phyloP scores from a whole-genome alignment of 2,329 filamentous ascomycete genomes.

The Leptographium flavum region DNA sequence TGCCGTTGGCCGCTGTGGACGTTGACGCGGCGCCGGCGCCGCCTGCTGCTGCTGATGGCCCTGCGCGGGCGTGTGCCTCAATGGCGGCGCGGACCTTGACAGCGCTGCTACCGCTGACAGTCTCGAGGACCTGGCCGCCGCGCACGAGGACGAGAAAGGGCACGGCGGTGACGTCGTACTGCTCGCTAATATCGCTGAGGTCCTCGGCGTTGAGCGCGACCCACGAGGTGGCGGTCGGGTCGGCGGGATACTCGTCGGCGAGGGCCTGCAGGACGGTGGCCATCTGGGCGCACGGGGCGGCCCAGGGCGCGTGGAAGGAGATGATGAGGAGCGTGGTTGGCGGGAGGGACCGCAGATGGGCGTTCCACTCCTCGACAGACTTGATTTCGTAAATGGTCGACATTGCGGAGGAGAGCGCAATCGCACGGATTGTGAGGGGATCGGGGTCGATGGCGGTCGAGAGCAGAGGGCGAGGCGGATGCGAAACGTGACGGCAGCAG shows the following conservation, averaged over 20 bases:
- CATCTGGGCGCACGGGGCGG: constrained; percentile 92
- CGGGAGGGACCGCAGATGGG: constrained; percentile 51
- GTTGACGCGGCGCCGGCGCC: constrained; percentile 22
- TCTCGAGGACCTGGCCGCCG: constrained; percentile 62
- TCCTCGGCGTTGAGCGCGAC: constrained; percentile 90
- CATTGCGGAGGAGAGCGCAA: constrained; percentile 29
- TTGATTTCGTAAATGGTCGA: constrained; percentile 66
- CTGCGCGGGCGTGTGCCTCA: constrained; percentile 56
- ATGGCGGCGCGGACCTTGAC: constrained; percentile 73
- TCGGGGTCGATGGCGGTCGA: not conserved
- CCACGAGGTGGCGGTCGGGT: constrained; percentile 61
- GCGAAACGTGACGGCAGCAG: too few relatives aligned
- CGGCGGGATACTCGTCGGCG: constrained; percentile 67
- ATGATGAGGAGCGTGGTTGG: constrained; percentile 63
- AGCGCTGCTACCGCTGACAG: constrained; percentile 80
- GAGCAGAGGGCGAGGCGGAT: not conserved
- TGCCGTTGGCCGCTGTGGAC: constrained; percentile 4
- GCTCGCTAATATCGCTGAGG: constrained; percentile 77
- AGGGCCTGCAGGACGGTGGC: constrained; percentile 71
- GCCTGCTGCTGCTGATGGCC: constrained; percentile 19
- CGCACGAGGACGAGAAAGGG: constrained; percentile 79
- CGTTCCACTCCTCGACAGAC: constrained; percentile 58
- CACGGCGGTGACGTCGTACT: constrained; percentile 87
- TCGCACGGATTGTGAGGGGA: not conserved
- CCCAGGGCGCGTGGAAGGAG: constrained; percentile 96